Conservation (phyloP, 1,284 basidiomycete genomes). For the Malassezia cuniculi region DNA sequence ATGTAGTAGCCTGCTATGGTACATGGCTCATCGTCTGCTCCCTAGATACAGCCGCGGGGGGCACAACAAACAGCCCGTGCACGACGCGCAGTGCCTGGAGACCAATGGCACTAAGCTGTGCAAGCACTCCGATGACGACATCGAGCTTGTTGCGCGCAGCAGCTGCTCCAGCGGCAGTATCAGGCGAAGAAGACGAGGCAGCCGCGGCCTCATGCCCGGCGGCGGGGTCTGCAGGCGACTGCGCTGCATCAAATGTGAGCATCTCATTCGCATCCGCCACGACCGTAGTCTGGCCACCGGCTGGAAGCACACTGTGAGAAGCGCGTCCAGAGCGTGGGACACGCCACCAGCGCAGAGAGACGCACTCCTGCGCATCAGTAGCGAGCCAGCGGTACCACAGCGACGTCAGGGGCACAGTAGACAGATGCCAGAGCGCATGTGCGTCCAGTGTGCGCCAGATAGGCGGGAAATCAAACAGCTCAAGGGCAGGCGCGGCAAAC, state of each 20-base stretch:
- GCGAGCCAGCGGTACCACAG: conserved; percentile 56
- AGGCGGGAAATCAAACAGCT: conserved; percentile 85
- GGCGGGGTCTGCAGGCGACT: background rate
- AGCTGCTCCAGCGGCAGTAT: too few relatives aligned
- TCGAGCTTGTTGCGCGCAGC: too few relatives aligned
- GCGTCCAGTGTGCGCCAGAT: conserved; percentile 64
- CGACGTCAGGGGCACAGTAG: conserved; percentile 64
- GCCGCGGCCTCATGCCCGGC: background rate
- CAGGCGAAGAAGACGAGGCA: background rate
- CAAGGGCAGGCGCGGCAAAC: conserved; percentile 64
- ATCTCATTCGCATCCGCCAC: conserved; percentile 2
- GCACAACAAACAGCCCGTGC: too few relatives aligned
- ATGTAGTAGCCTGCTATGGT: conserved; percentile 20
- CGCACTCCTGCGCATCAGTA: conserved; percentile 34
- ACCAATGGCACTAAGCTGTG: too few relatives aligned
- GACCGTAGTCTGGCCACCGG: background rate
- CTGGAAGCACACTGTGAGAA: background rate
- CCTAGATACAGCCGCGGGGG: too few relatives aligned
- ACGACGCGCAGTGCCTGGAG: too few relatives aligned
- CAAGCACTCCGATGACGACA: too few relatives aligned
- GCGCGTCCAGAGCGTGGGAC: conserved; percentile 12
- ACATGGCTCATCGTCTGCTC: too few relatives aligned
- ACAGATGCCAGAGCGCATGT: conserved; percentile 84
- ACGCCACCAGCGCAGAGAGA: conserved; percentile 27
- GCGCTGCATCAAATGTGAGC: background rate